Percentiles rank a stretch among this genome's conserved stretches.
phyloP scores from a whole-genome alignment of 108 stramenopile genomes.

The Epithemia pelagica region DNA sequence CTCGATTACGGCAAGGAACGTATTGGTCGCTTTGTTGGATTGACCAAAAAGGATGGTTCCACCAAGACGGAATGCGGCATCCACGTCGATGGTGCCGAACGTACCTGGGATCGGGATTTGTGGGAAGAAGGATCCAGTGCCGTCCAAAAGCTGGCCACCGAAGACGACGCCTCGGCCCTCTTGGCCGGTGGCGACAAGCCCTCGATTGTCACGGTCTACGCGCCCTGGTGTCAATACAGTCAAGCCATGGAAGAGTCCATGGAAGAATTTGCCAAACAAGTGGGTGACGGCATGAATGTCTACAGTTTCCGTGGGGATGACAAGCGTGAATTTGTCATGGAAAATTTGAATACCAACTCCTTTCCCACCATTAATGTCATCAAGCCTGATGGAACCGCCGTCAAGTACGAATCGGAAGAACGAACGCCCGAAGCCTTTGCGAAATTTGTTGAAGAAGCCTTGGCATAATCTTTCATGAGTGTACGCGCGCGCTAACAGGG shows the following conservation, averaged over 20 bases:
- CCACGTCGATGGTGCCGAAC: conserved; percentile 88
- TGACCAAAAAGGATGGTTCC: conserved; percentile 93
- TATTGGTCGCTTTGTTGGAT: conserved; percentile 93
- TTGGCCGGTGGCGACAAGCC: conserved; percentile 64
- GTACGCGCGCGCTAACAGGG: background rate
- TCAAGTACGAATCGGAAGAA: conserved; percentile 87
- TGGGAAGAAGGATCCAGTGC: conserved; percentile 57
- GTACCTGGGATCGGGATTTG: conserved; percentile 86
- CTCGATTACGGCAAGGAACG: conserved; percentile 94
- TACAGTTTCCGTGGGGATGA: conserved; percentile 90
- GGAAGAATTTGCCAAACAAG: conserved; percentile 56
- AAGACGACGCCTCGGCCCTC: conserved; percentile 61
- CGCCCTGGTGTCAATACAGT: conserved; percentile 91
- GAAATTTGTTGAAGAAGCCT: conserved; percentile 48
- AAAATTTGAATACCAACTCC: conserved; percentile 77
- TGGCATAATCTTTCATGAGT: conserved; percentile 16
- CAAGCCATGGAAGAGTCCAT: conserved; percentile 83
- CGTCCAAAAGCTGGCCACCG: conserved; percentile 68
- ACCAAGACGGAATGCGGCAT: conserved; percentile 98
- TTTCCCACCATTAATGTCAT: conserved; percentile 91
- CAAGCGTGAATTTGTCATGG: conserved; percentile 82
- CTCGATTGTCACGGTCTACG: conserved; percentile 80
- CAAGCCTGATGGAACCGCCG: conserved; percentile 75
- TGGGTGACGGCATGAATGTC: conserved; percentile 49
- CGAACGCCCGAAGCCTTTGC: conserved; percentile 70